phyloP scores from a whole-genome alignment of 1,284 basidiomycete genomes.

The Rhodotorula sp. region DNA sequence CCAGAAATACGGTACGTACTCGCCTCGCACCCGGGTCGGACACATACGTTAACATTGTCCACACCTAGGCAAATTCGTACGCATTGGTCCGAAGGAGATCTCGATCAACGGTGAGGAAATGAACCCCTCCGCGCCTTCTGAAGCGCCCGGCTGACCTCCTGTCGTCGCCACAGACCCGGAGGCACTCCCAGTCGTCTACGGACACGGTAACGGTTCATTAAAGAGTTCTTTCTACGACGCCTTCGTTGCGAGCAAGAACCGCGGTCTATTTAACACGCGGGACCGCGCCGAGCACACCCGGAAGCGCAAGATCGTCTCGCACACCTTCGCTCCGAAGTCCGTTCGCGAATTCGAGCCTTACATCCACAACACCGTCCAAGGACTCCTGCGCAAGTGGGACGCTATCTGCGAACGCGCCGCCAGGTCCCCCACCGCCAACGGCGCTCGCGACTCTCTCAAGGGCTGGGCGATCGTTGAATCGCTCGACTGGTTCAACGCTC shows the following conservation, averaged over 20 bases:
- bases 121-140: neutral
- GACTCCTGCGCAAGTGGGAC: slow-evolving; percentile 74
- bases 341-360: slow-evolving; percentile 71
- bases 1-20: slow-evolving; percentile 64
- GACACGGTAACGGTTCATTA: slow-evolving; percentile 39
- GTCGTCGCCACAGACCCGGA: slow-evolving; percentile 76
- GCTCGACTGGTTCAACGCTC: slow-evolving; percentile 34
- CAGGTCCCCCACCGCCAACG: slow-evolving; percentile 7
- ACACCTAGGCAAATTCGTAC: slow-evolving; percentile 25
- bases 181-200: slow-evolving; percentile 68
- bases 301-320: slow-evolving; percentile 45
- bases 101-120: slow-evolving; percentile 17
- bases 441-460: slow-evolving; percentile 36
- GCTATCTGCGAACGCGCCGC: slow-evolving; percentile 60
- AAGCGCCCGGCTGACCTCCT: slow-evolving; percentile 51
- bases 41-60: slow-evolving; percentile 10
- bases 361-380: slow-evolving; percentile 44
- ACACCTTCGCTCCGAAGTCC: slow-evolving; percentile 53
- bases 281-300: slow-evolving; percentile 72
- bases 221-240: slow-evolving; percentile 58
- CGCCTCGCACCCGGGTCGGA: slow-evolving; percentile 55
- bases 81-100: slow-evolving; percentile 29
- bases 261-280: slow-evolving; percentile 71
- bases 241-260: slow-evolving; percentile 22
- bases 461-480: slow-evolving; percentile 41